Evolutionary conservation across 179 eudicot species (phyloP).

Genomic region (Patellifolia procumbens): DNA sequence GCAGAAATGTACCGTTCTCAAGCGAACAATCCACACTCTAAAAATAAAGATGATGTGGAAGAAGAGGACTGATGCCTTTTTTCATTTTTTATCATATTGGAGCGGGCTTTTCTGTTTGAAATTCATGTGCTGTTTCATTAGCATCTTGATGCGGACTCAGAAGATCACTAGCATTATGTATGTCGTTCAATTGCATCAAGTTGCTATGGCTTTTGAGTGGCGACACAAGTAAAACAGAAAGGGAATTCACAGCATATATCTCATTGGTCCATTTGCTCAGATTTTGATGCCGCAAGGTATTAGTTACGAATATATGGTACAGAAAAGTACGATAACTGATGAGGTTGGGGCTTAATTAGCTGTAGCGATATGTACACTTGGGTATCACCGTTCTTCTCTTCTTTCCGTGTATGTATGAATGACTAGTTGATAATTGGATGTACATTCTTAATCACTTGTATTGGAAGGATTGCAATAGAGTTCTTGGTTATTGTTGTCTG

Average conservation of each 20-base stretch:
- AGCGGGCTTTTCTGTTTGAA: background rate
- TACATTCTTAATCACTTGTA: background rate
- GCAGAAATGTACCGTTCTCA: constrained; percentile 76
- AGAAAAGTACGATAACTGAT: too few relatives aligned
- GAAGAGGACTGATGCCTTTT: constrained; percentile 42
- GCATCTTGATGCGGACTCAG: constrained; percentile 3
- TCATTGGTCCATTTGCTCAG: background rate
- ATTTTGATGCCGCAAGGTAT: background rate
- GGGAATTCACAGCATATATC: background rate
- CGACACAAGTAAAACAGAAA: background rate
- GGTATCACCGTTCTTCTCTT: background rate
- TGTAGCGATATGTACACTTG: background rate
- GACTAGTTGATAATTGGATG: background rate
- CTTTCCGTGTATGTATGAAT: background rate
- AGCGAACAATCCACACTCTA: constrained; percentile 47
- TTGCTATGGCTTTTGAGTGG: background rate
- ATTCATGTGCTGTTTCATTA: background rate
- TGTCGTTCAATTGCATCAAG: background rate
- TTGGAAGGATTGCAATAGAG: too few relatives aligned
- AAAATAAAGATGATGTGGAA: constrained; percentile 52
- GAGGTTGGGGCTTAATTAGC: background rate
- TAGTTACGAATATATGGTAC: background rate
- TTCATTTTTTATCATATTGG: background rate
- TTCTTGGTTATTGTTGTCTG: background rate
- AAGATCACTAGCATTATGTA: background rate